phyloP scores from a whole-genome alignment of 1,284 basidiomycete species.

The Cystobasidium pallidum region DNA sequence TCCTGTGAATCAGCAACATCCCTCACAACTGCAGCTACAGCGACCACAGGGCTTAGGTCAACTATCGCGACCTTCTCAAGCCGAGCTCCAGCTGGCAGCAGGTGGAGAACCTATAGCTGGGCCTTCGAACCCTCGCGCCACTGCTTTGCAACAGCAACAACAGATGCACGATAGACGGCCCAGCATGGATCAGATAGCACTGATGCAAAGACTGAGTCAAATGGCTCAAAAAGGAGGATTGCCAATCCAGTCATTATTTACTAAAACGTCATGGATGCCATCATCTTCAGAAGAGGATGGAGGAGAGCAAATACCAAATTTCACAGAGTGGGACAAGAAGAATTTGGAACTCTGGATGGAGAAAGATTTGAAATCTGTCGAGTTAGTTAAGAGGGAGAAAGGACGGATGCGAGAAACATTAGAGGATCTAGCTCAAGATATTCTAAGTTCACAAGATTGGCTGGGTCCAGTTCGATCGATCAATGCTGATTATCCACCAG shows the following conservation, averaged over 20 bases:
- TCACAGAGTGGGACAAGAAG: constrained; percentile 23
- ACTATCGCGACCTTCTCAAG: constrained; percentile 20
- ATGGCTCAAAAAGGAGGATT: constrained; percentile 40
- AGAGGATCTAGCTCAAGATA: constrained; percentile 42
- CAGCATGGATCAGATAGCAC: constrained; percentile 37
- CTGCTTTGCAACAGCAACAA: background rate
- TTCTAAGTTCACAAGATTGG: constrained; percentile 50
- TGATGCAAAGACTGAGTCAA: constrained; percentile 38
- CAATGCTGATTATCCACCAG: constrained; percentile 6
- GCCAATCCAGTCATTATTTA: constrained; percentile 42
- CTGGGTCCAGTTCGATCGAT: constrained; percentile 39
- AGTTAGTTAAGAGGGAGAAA: constrained; percentile 20
- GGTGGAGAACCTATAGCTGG: constrained; percentile 12
- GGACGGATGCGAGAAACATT: constrained; percentile 16
- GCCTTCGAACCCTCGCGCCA: constrained; percentile 8
- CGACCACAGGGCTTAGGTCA: background rate
- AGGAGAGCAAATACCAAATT: constrained; percentile 14
- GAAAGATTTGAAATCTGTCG: constrained; percentile 29
- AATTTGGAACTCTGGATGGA: constrained; percentile 40
- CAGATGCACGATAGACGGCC: constrained; percentile 29
- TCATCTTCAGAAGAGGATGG: background rate
- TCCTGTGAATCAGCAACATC: background rate
- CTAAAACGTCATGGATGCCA: constrained; percentile 35
- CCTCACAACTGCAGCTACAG: background rate
- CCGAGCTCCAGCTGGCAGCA: background rate